phyloP scores from a whole-genome alignment of 106 monocot genomes.

The Dendrobium huoshanense region DNA sequence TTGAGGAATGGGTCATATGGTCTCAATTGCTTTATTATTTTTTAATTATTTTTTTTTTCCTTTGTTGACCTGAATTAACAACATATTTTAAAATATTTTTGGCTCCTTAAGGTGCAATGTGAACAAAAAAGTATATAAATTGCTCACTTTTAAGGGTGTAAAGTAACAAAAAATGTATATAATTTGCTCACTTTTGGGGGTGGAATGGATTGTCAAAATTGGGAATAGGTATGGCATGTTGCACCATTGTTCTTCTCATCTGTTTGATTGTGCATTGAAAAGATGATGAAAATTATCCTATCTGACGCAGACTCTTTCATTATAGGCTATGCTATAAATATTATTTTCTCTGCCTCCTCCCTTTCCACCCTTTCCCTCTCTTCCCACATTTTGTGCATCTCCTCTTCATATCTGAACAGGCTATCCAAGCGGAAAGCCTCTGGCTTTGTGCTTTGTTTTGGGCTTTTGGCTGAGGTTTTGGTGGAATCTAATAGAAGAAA shows the following conservation, averaged over 20 bases:
- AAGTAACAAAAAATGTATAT: no score
- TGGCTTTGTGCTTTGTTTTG: conserved; percentile 70
- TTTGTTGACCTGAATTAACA: no score
- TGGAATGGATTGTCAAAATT: no score
- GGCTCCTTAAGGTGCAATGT: no score
- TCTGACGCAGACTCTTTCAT: conserved; percentile 31
- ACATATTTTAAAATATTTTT: no score
- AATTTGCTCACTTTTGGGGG: no score
- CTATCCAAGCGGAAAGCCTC: conserved; percentile 80
- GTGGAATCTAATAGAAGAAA: conserved; percentile 46
- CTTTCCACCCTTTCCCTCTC: conserved; percentile 59
- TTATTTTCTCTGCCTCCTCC: conserved; percentile 59
- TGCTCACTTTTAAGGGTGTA: no score
- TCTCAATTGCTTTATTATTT: no score
- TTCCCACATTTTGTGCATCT: conserved; percentile 49
- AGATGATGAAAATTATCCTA: neutral
- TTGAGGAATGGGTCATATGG: no score
- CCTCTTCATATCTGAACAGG: conserved; percentile 69
- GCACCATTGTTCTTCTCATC: conserved; percentile 82
- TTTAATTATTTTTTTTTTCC: no score
- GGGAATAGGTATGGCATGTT: no score
- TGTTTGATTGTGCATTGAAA: conserved; percentile 34
- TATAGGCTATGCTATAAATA: conserved; percentile 71
- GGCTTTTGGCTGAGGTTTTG: conserved; percentile 78
- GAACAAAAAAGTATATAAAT: no score